Evolutionary conservation across 495 filamentous ascomycete genomes (phyloP).

Genomic region (Venustampulla echinocandica): DNA sequence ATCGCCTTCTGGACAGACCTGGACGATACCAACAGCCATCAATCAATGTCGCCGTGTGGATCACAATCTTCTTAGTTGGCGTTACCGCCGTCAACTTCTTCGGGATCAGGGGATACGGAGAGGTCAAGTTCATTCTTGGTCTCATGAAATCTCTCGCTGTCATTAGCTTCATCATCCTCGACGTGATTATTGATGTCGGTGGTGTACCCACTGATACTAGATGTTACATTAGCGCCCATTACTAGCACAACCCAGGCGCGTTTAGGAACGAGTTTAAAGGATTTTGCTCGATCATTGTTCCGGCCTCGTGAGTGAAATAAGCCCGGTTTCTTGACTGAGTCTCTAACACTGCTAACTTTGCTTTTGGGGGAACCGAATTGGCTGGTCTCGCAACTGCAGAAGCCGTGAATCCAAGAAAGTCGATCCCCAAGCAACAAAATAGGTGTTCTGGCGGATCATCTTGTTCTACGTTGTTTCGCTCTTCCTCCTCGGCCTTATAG

Average conservation of each 20-base stretch:
- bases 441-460: slow-evolving; percentile 79
- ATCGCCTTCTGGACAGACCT: slow-evolving; percentile 48
- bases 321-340: too few relatives aligned
- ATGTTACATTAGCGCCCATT: slow-evolving; percentile 37
- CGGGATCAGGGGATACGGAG: slow-evolving; percentile 63
- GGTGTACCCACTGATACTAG: slow-evolving; percentile 43
- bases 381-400: slow-evolving; percentile 73
- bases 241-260: slow-evolving; percentile 48
- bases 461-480: slow-evolving; percentile 70
- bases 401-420: slow-evolving; percentile 64
- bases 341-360: too few relatives aligned
- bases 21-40: slow-evolving; percentile 34
- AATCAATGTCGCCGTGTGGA: slow-evolving; percentile 56
- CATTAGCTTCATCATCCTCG: slow-evolving; percentile 44
- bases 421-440: slow-evolving; percentile 70
- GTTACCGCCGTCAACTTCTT: slow-evolving; percentile 62
- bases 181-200: slow-evolving; percentile 41
- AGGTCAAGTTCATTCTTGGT: slow-evolving; percentile 40
- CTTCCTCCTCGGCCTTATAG: slow-evolving; percentile 51
- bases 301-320: too few relatives aligned
- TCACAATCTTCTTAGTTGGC: slow-evolving; percentile 45
- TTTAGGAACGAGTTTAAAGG: slow-evolving; percentile 64
- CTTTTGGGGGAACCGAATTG: slow-evolving; percentile 64
- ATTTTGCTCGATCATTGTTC: slow-evolving; percentile 56
- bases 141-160: slow-evolving; percentile 34